Conservation (phyloP, 139 green algal genomes). For the Micractinium conductrix region DNA sequence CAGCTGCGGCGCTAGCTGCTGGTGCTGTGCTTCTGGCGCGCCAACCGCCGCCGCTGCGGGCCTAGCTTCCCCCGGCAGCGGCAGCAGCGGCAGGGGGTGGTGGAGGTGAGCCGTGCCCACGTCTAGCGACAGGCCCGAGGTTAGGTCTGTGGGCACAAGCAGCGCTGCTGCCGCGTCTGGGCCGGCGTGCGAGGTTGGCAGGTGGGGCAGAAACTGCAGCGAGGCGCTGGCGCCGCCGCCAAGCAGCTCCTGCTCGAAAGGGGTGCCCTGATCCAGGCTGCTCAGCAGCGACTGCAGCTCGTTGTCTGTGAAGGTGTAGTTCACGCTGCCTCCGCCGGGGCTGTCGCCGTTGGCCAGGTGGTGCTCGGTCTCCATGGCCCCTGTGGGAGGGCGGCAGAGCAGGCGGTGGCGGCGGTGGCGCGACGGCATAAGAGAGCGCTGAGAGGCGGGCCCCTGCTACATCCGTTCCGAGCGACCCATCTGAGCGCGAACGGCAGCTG, state of each 20-base stretch:
- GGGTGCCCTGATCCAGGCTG: background rate
- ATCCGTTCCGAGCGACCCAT: too few species aligned
- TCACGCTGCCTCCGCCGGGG: too few species aligned
- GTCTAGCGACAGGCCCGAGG: background rate
- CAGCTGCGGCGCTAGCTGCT: background rate
- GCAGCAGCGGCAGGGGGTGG: background rate
- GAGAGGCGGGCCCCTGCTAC: too few species aligned
- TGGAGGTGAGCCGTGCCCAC: background rate
- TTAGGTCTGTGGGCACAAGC: background rate
- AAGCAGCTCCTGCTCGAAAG: background rate
- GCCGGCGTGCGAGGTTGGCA: background rate
- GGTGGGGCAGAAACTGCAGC: slow-evolving; percentile 24
- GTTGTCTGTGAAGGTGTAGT: slow-evolving; percentile 5
- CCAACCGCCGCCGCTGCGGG: background rate
- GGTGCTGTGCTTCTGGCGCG: background rate
- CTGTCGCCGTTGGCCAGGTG: too few species aligned
- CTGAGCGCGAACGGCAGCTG: too few species aligned
- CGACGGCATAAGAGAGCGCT: too few species aligned
- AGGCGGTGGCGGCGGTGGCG: background rate
- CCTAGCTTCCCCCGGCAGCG: background rate
- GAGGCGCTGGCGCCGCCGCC: too few species aligned
- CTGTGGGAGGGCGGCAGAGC: background rate
- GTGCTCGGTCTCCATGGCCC: background rate
- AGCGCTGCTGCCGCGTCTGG: background rate
- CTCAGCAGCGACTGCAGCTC: slow-evolving; percentile 23